Percentiles rank a stretch among this genome's conserved stretches.
Conservation (phyloP, 2,329 filamentous ascomycete genomes). For the Fusarium camptoceras region DNA sequence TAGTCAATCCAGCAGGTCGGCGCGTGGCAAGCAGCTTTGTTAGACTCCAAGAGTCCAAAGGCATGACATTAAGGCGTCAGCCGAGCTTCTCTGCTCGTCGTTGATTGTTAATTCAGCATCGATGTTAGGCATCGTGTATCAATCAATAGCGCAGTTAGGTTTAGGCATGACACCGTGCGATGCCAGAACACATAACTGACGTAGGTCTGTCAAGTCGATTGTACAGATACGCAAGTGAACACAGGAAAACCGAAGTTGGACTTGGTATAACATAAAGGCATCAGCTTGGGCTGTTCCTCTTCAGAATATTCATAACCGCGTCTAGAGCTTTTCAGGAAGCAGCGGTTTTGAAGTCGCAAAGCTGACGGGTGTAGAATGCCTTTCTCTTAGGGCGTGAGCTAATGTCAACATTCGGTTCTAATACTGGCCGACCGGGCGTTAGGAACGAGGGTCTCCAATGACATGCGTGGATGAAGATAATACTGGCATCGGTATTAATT, state of each 20-base stretch:
- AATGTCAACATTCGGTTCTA: constrained; percentile 11
- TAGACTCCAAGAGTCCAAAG: constrained; percentile 8
- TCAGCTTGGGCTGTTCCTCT: not conserved
- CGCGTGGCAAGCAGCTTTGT: constrained; percentile 41
- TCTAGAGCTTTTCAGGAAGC: constrained; percentile 23
- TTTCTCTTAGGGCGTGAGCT: constrained; percentile 24
- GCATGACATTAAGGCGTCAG: constrained; percentile 33
- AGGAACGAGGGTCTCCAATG: constrained; percentile 26
- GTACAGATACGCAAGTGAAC: constrained; percentile 16
- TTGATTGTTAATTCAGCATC: constrained; percentile 13
- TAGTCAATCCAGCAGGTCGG: constrained; percentile 18
- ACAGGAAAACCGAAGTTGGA: constrained; percentile 13
- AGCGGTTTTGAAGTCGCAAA: constrained; percentile 21
- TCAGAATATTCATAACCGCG: not conserved
- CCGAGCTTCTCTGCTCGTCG: constrained; percentile 20
- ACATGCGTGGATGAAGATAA: constrained; percentile 5
- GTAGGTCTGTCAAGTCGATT: constrained; percentile 12
- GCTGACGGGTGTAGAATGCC: constrained; percentile 12
- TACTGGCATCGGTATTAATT: constrained; percentile 13
- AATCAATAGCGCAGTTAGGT: constrained; percentile 4
- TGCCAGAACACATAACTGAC: not conserved
- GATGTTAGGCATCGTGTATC: constrained; percentile 19
- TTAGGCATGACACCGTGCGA: constrained; percentile 6
- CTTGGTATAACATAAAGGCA: not conserved
- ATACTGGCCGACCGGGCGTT: constrained; percentile 1